phyloP scores from a whole-genome alignment of 176 grass and related monocot genomes.

The Aechmea fasciata region DNA sequence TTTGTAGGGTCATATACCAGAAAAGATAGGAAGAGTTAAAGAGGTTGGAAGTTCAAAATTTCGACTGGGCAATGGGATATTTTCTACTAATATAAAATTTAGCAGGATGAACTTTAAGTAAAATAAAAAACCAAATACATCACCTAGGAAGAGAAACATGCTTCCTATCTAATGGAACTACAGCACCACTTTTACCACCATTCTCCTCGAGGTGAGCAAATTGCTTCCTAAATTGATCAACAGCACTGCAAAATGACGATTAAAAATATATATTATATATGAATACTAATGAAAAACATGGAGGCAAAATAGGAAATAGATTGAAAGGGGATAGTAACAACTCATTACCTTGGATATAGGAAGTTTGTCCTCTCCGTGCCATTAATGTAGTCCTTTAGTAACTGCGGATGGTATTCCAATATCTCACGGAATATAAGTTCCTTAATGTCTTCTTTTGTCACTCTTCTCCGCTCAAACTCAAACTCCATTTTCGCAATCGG shows the following conservation, averaged over 20 bases:
- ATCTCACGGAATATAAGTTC: constrained; percentile 95
- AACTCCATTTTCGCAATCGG: constrained; percentile 98
- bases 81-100: no score
- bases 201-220: constrained; percentile 97
- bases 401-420: constrained; percentile 92
- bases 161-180: constrained; percentile 73
- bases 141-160: constrained; percentile 97
- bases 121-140: constrained; percentile 5
- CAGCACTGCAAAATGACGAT: constrained; percentile 50
- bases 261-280: background rate
- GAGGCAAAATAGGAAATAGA: background rate
- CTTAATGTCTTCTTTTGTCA: constrained; percentile 91
- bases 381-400: constrained; percentile 90
- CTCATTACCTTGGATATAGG: constrained; percentile 71
- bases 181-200: constrained; percentile 44
- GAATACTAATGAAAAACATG: background rate
- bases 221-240: constrained; percentile 90
- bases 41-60: no score
- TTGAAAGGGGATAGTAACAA: no score
- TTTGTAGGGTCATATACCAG: no score
- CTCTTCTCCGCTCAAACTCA: constrained; percentile 89
- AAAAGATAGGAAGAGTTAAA: no score
- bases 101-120: background rate
- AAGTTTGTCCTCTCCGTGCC: constrained; percentile 93
- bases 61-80: no score